Conservation (phyloP, 108 stramenopile species). For the Cylindrotheca closterium region DNA sequence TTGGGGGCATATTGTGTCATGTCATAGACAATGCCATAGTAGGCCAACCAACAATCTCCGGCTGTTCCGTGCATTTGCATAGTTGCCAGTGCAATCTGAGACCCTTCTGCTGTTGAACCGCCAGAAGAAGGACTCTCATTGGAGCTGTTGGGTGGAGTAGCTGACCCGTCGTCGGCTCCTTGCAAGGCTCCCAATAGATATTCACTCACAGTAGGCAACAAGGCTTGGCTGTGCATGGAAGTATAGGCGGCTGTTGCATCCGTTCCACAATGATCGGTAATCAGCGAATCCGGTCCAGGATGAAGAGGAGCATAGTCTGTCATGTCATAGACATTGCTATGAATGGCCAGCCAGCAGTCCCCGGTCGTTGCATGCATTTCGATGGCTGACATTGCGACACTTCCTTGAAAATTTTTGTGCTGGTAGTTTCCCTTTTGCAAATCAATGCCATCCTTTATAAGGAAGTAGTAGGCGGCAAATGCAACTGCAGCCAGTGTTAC, state of each 20-base stretch:
- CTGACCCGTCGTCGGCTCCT: too few species aligned
- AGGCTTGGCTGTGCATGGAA: constrained; percentile 8
- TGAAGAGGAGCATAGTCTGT: constrained; percentile 26
- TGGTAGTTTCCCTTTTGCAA: too few species aligned
- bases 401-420: too few species aligned
- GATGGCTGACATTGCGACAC: too few species aligned
- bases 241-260: constrained; percentile 25
- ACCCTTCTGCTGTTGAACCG: background rate
- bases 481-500: too few species aligned
- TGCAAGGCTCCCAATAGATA: background rate
- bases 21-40: too few species aligned
- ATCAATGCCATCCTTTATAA: too few species aligned
- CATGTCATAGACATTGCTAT: constrained; percentile 34
- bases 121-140: background rate
- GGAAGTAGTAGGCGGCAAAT: too few species aligned
- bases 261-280: constrained; percentile 16
- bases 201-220: background rate
- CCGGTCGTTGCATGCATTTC: constrained; percentile 20
- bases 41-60: constrained; percentile 23
- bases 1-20: too few species aligned
- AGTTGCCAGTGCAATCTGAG: background rate
- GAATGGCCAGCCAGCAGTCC: constrained; percentile 31
- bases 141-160: too few species aligned
- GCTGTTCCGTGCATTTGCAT: too few species aligned
- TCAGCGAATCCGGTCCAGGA: constrained; percentile 25